phyloP scores from a whole-genome alignment of 208 protist species.

The Crithidia acanthocephali region DNA sequence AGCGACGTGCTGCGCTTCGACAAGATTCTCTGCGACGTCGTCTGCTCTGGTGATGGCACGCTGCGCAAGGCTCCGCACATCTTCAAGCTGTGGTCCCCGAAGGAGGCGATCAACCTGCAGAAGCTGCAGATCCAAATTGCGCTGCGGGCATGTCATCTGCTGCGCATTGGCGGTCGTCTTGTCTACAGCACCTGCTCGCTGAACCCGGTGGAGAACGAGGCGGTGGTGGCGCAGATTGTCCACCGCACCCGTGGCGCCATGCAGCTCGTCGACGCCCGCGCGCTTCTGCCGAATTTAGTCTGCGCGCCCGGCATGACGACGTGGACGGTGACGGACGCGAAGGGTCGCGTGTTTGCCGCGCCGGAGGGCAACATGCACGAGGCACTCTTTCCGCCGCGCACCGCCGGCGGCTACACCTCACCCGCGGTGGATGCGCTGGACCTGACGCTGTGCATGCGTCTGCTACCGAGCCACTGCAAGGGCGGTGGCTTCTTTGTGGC shows the following conservation, averaged over 20 bases:
- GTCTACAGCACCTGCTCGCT: slow-evolving; percentile 98
- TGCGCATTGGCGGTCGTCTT: slow-evolving; percentile 82
- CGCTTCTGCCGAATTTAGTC: slow-evolving; percentile 74
- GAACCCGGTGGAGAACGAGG: slow-evolving; percentile 97
- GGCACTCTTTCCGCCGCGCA: slow-evolving; percentile 76
- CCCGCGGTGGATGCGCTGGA: slow-evolving; percentile 61
- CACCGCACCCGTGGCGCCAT: slow-evolving; percentile 78
- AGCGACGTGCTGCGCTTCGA: slow-evolving; percentile 83
- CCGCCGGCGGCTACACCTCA: slow-evolving; percentile 66
- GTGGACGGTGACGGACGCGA: slow-evolving; percentile 85
- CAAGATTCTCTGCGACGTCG: slow-evolving; percentile 94
- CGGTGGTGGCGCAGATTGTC: slow-evolving; percentile 93
- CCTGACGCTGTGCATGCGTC: slow-evolving; percentile 91
- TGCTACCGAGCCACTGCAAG: slow-evolving; percentile 95
- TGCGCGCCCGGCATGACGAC: slow-evolving; percentile 74
- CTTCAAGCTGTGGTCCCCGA: slow-evolving; percentile 86
- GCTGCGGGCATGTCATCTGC: slow-evolving; percentile 75
- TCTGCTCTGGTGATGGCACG: slow-evolving; percentile 96
- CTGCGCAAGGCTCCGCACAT: slow-evolving; percentile 85
- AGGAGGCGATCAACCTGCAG: slow-evolving; percentile 74
- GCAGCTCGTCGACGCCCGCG: slow-evolving; percentile 88
- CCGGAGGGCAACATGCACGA: slow-evolving; percentile 71
- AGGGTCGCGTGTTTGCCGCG: slow-evolving; percentile 48
- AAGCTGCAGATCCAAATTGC: slow-evolving; percentile 90
- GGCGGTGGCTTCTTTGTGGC: slow-evolving; percentile 98